phyloP scores from a whole-genome alignment of 805 yeast genomes.

The Schizosaccharomyces octosporus region DNA sequence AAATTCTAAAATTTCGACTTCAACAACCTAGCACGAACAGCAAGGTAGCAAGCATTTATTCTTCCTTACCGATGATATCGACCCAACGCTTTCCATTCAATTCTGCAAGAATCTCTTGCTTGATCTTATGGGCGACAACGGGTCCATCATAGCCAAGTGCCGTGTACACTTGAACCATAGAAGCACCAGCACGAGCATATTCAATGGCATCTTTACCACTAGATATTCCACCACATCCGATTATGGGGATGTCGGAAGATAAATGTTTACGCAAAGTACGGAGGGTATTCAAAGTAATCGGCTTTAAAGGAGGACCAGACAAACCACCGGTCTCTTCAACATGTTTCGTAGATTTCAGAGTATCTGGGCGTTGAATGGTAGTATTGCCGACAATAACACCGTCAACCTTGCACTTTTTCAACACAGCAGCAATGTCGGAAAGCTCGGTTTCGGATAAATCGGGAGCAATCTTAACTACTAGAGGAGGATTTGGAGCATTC shows the following conservation, averaged over 20 bases:
- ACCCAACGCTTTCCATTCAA: conserved; percentile 71
- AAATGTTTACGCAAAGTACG: conserved; percentile 48
- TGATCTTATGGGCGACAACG: conserved; percentile 41
- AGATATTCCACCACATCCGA: conserved; percentile 92
- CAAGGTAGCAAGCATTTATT: neutral
- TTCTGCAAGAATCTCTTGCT: conserved; percentile 32
- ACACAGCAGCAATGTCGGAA: conserved; percentile 56
- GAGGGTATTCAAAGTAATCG: conserved; percentile 47
- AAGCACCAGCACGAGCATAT: conserved; percentile 81
- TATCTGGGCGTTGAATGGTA: conserved; percentile 56
- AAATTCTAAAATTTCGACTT: too few relatives aligned
- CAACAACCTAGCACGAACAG: too few relatives aligned
- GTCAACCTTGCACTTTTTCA: conserved; percentile 53
- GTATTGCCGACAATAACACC: conserved; percentile 87
- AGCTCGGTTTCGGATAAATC: conserved; percentile 66
- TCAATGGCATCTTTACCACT: conserved; percentile 72
- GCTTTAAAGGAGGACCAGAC: conserved; percentile 80
- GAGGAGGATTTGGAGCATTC: conserved; percentile 33
- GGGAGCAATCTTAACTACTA: conserved; percentile 81
- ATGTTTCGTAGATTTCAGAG: conserved; percentile 25
- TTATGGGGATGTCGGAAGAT: conserved; percentile 46
- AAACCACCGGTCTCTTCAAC: conserved; percentile 61
- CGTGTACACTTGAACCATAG: conserved; percentile 68
- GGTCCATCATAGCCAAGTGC: conserved; percentile 86
- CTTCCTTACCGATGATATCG: conserved; percentile 35